Evolutionary conservation across 2,329 filamentous ascomycete genomes (phyloP), one percentile per base, ranked within the genome.

Genomic region (Myriosclerotinia curreyana): DNA sequence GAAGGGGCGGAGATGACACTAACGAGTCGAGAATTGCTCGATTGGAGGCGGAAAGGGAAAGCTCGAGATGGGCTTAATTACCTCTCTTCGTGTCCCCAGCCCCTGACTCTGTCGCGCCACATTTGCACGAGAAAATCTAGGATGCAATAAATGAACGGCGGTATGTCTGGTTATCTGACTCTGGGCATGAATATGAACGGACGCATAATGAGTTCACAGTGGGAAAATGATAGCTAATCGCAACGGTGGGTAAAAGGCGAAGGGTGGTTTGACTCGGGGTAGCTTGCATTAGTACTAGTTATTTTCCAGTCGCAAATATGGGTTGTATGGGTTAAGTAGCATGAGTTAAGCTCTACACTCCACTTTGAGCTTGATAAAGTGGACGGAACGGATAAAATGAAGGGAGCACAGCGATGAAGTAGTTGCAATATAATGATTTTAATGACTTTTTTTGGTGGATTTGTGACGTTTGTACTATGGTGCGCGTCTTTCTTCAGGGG

Each of bases 41-140:
- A 66, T 75, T 84, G 52, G 86, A 88, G 74, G 81, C 79, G 38
- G 86, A 89, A 75, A 78, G 86, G 66, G 85, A 88, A 71, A 78
- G 67, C 51, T 74, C 69, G 15, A 69, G 77, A 66, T 78, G 76
- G 76, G 68, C 42, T 34, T 64, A 46, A 25, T 48, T 34, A 5
- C n/a, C 5, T 17, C 7, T 22, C 12, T 36, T 58, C 20, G 20
- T 9, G 3, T 22, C 40, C 22, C 1, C 5, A 22, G 5, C 40
- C 22, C 28, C 4, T n/a, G 9, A n/a, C 34, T n/a, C 20, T 22
- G 7, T 25, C 20, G 4, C n/a, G 7, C 42, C 14, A 25, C 20
- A 36, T 34, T 22, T 46, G 31, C 22, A 48, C 42, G 6, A n/a
- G 9, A 25, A 38, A 17, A 17, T 4, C 25, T 36, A 14, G 28